phyloP scores from a whole-genome alignment of 768 basidiomycete genomes.

The Kwoniella heveanensis region DNA sequence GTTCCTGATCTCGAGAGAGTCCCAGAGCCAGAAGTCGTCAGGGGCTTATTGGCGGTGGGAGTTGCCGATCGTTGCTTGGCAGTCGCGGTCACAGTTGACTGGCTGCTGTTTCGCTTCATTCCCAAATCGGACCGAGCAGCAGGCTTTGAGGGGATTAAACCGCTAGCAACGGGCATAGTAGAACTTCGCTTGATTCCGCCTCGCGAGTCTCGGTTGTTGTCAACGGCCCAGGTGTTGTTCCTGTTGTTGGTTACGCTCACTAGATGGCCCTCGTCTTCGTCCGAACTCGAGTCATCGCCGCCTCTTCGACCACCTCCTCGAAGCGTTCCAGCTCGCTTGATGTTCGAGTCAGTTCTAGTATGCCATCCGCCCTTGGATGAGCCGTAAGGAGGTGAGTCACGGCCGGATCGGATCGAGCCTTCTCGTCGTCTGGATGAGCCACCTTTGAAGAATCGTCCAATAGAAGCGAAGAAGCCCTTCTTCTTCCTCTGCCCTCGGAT shows the following conservation, averaged over 20 bases:
- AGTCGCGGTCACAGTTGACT: slow-evolving; percentile 46
- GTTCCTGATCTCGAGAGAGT: slow-evolving; percentile 30
- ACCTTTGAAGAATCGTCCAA: slow-evolving; percentile 51
- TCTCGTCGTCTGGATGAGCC: slow-evolving; percentile 22
- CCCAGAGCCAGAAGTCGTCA: neutral
- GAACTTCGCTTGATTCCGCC: slow-evolving; percentile 37
- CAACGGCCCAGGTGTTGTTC: slow-evolving; percentile 49
- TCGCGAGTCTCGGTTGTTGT: slow-evolving; percentile 18
- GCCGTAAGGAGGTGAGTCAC: slow-evolving; percentile 52
- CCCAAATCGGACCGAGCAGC: slow-evolving; percentile 39
- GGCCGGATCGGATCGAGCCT: slow-evolving; percentile 38
- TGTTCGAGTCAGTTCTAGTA: slow-evolving; percentile 52
- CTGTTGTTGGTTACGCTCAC: slow-evolving; percentile 51
- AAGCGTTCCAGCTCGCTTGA: slow-evolving; percentile 36
- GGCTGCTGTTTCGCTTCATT: slow-evolving; percentile 38
- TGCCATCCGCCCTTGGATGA: slow-evolving; percentile 39
- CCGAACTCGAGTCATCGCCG: slow-evolving; percentile 38
- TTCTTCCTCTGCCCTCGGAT: slow-evolving; percentile 38
- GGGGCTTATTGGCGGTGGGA: slow-evolving; percentile 19
- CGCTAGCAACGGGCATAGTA: slow-evolving; percentile 43
- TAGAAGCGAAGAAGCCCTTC: slow-evolving; percentile 52
- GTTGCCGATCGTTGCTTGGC: slow-evolving; percentile 18
- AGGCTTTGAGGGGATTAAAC: slow-evolving; percentile 48
- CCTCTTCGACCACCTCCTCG: slow-evolving; percentile 29
- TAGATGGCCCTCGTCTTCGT: slow-evolving; percentile 46